phyloP scores from a whole-genome alignment of 2,329 filamentous ascomycete genomes.

The Chaetomium olivaceum region DNA sequence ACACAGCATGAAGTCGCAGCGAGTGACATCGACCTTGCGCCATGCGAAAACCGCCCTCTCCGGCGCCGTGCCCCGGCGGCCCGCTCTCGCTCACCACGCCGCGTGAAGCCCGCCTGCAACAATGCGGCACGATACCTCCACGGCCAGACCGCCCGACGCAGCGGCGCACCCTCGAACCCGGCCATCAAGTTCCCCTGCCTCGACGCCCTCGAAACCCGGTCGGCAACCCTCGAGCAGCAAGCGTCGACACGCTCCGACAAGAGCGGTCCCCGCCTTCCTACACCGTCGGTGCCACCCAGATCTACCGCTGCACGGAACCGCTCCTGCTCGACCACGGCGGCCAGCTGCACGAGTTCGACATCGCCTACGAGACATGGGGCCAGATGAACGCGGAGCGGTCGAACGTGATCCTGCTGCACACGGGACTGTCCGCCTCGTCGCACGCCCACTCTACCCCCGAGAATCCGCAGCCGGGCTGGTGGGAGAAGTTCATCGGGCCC shows the following conservation, averaged over 20 bases:
- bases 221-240: conserved; percentile 64
- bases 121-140: conserved; percentile 31
- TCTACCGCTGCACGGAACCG: conserved; percentile 71
- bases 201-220: conserved; percentile 77
- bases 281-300: conserved; percentile 80
- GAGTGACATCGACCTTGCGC: conserved; percentile 23
- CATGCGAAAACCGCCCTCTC: conserved; percentile 19
- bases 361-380: conserved; percentile 95
- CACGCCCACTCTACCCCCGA: conserved; percentile 88
- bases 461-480: conserved; percentile 93
- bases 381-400: conserved; percentile 73
- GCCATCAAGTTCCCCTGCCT: conserved; percentile 89
- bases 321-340: conserved; percentile 93
- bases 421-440: conserved; percentile 92
- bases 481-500: conserved; percentile 97
- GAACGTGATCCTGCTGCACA: conserved; percentile 91
- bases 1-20: conserved; percentile 26
- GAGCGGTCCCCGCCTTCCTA: conserved; percentile 89
- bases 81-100: neutral
- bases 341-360: conserved; percentile 80
- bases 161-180: conserved; percentile 66
- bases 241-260: conserved; percentile 54
- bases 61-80: neutral
- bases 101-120: conserved; percentile 10
- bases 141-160: conserved; percentile 26